Evolutionary conservation across 768 basidiomycete species (phyloP).

Genomic region (Tylopilus sp.): DNA sequence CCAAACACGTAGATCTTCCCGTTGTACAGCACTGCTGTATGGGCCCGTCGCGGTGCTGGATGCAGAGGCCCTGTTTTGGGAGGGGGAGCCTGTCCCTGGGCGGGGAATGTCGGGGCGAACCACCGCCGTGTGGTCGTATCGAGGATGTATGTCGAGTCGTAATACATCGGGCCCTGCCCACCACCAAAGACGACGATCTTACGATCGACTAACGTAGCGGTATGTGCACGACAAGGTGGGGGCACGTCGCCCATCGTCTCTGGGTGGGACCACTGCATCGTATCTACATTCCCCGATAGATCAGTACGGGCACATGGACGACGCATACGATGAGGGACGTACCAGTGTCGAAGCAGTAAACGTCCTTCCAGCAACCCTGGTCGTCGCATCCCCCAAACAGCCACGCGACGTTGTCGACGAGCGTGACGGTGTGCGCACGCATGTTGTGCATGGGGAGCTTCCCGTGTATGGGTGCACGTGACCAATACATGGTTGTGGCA

Average conservation of each 20-base stretch:
- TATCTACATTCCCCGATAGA: conserved; percentile 47
- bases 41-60: conserved; percentile 78
- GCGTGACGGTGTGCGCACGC: conserved; percentile 80
- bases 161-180: conserved; percentile 79
- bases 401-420: conserved; percentile 83
- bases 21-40: conserved; percentile 74
- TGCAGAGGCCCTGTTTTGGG: conserved; percentile 18
- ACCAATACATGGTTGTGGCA: conserved; percentile 83
- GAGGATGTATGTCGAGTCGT: conserved; percentile 77
- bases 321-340: conserved; percentile 2
- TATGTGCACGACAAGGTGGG: conserved; percentile 84
- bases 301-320: not conserved
- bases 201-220: conserved; percentile 77
- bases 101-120: conserved; percentile 44
- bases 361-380: conserved; percentile 65
- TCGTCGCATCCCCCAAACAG: conserved; percentile 89
- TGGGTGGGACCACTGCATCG: conserved; percentile 85
- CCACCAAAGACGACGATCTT: conserved; percentile 85
- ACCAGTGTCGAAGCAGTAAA: conserved; percentile 88
- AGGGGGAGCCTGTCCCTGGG: conserved; percentile 5
- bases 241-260: conserved; percentile 75
- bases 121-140: conserved; percentile 74
- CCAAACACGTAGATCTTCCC: conserved; percentile 84
- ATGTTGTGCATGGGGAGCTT: conserved; percentile 60
- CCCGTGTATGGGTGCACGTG: conserved; percentile 77